Percentiles rank a stretch among this genome's conserved stretches.
phyloP scores from a whole-genome alignment of 1,284 basidiomycete species.

The Naganishia sp. region DNA sequence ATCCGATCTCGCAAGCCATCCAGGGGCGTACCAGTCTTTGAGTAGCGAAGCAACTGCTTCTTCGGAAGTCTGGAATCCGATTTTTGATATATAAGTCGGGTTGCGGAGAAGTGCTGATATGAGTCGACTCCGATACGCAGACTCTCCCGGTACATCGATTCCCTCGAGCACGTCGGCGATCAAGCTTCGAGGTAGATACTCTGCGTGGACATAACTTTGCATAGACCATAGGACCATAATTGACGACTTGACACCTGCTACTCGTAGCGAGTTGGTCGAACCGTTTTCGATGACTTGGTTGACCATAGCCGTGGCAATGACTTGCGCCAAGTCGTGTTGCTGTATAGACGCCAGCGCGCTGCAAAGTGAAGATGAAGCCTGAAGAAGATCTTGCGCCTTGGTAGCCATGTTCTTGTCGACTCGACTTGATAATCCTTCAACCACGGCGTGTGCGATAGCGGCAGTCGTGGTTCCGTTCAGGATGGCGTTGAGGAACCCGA shows the following conservation, averaged over 20 bases:
- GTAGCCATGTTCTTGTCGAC: background rate
- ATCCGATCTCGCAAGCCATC: constrained; percentile 10
- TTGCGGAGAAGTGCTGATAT: constrained; percentile 10
- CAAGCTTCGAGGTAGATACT: background rate
- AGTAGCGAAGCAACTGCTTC: constrained; percentile 1
- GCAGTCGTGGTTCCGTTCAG: background rate
- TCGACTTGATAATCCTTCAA: constrained; percentile 5
- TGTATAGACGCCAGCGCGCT: background rate
- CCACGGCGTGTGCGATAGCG: background rate
- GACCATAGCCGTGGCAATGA: constrained; percentile 9
- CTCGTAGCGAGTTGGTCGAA: constrained; percentile 1
- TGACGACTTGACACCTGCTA: constrained; percentile 12
- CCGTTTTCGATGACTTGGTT: background rate
- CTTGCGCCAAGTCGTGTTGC: background rate
- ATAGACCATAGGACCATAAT: constrained; percentile 10
- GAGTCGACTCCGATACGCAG: constrained; percentile 17
- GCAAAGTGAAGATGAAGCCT: constrained; percentile 1
- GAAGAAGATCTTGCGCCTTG: constrained; percentile 15
- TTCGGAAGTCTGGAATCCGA: background rate
- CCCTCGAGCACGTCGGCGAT: constrained; percentile 14
- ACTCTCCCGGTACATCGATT: constrained; percentile 20
- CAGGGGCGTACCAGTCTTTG: constrained; percentile 6
- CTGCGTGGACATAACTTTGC: constrained; percentile 8
- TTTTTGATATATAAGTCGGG: background rate
- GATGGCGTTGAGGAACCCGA: background rate